phyloP scores from a whole-genome alignment of 768 basidiomycete genomes.

The Mycena maculata region DNA sequence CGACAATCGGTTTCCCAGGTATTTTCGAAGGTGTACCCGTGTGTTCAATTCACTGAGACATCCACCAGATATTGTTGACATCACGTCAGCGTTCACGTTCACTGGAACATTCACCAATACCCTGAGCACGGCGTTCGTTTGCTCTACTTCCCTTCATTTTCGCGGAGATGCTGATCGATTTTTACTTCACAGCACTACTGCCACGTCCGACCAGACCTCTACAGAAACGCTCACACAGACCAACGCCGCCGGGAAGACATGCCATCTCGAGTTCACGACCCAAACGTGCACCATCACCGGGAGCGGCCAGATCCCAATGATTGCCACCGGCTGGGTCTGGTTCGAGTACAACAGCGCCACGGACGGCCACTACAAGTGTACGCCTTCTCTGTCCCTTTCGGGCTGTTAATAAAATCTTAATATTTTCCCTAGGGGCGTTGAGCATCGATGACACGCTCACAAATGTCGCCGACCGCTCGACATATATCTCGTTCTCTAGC shows the following conservation, averaged over 20 bases:
- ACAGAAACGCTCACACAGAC: neutral
- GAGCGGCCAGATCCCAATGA: conserved; percentile 20
- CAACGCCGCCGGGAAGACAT: neutral
- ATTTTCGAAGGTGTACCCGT: too few species aligned
- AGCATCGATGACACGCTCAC: conserved; percentile 20
- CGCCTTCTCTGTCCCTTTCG: neutral
- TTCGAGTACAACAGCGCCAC: conserved; percentile 20
- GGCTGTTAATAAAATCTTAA: neutral
- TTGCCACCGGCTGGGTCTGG: conserved; percentile 27
- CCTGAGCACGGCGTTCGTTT: neutral
- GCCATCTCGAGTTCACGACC: conserved; percentile 17
- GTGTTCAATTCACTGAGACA: too few species aligned
- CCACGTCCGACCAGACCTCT: neutral
- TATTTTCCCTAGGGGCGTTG: conserved; percentile 18
- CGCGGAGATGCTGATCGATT: too few species aligned
- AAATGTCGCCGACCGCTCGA: conserved; percentile 26
- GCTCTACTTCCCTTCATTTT: neutral
- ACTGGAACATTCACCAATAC: neutral
- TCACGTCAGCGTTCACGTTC: neutral
- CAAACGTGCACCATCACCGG: conserved; percentile 16
- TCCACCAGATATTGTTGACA: neutral
- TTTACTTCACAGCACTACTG: neutral
- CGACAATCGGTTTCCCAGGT: neutral
- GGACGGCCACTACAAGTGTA: conserved; percentile 25
- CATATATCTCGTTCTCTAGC: conserved; percentile 17